Percentiles rank a stretch among this genome's conserved stretches.
These are phyloP conservation scores for Cryptococcus maquisensis DNA, from an alignment of 1,284 basidiomycete genomes.

Conservation along the genomic window DNA sequence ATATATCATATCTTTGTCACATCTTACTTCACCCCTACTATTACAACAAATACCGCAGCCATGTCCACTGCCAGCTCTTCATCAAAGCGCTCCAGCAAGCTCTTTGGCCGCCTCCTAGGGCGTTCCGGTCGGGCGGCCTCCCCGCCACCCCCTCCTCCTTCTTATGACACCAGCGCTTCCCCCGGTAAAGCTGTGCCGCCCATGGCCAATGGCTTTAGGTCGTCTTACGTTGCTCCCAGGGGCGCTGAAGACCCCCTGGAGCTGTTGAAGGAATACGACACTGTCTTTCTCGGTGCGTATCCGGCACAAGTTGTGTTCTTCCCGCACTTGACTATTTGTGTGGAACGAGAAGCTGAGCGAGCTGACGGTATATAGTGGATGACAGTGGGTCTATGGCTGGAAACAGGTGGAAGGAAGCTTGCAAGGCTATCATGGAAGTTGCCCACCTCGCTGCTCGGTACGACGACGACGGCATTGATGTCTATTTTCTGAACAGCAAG, in stretches of 20 bases:
- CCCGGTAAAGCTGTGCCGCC: not conserved
- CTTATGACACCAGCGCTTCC: not conserved
- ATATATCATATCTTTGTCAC: too few species aligned
- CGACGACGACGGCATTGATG: slow-evolving; percentile 41
- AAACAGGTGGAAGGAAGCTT: slow-evolving; percentile 35
- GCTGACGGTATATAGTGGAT: slow-evolving; percentile 18
- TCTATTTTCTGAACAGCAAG: slow-evolving; percentile 45
- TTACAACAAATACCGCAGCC: too few species aligned
- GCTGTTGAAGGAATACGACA: slow-evolving; percentile 40
- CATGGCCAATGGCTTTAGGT: not conserved
- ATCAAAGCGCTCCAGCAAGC: not conserved
- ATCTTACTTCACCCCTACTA: too few species aligned
- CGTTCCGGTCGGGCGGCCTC: not conserved
- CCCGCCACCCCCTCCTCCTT: not conserved
- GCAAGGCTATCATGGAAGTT: slow-evolving; percentile 34
- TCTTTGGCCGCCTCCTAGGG: not conserved
- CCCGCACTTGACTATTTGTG: not conserved
- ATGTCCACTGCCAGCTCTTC: too few species aligned
- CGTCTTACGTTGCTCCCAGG: not conserved
- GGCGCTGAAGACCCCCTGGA: slow-evolving; percentile 31
- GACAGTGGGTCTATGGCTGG: slow-evolving; percentile 40
- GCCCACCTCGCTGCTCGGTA: slow-evolving; percentile 35
- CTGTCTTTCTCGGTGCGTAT: slow-evolving; percentile 44
- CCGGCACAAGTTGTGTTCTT: slow-evolving; percentile 10
- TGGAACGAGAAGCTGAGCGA: not conserved